A percentile compares a stretch with the other conserved stretches of the same genome.
Evolutionary conservation across 2,329 filamentous ascomycete species (phyloP).

Genomic region (Cyphellophora attinorum): DNA sequence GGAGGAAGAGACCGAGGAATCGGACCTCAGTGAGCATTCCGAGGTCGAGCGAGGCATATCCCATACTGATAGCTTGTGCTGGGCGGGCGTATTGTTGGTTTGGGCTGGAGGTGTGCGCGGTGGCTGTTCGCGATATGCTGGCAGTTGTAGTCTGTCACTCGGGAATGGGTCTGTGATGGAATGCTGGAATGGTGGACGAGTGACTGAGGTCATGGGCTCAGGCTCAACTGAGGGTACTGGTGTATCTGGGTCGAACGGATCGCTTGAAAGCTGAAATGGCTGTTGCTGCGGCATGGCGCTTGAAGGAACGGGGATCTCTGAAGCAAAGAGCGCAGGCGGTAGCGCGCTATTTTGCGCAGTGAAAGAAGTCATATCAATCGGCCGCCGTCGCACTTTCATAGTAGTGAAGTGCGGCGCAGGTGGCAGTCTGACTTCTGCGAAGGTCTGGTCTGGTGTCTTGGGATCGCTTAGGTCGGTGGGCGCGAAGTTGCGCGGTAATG

Average conservation of each 20-base stretch:
- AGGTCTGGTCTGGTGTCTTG: conserved; percentile 33
- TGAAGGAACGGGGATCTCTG: conserved; percentile 33
- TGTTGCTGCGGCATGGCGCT: conserved; percentile 11
- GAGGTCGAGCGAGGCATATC: conserved; percentile 46
- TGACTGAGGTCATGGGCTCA: conserved; percentile 3
- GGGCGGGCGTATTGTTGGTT: conserved; percentile 28
- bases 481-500: conserved; percentile 38
- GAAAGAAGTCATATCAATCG: conserved; percentile 26
- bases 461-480: conserved; percentile 28
- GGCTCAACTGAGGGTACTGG: conserved; percentile 19
- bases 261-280: conserved; percentile 20
- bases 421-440: conserved; percentile 29
- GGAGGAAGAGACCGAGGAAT: conserved; percentile 53
- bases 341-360: conserved; percentile 24
- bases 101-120: conserved; percentile 37
- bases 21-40: conserved; percentile 48
- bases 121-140: conserved; percentile 24
- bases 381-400: conserved; percentile 29
- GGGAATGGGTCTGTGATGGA: conserved; percentile 18
- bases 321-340: conserved; percentile 19
- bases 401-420: conserved; percentile 35
- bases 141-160: conserved; percentile 29
- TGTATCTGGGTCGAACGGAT: conserved; percentile 21
- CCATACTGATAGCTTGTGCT: conserved; percentile 20
- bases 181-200: conserved; percentile 9